Evolutionary conservation across 2,329 filamentous ascomycete species (phyloP), one percentile per base, ranked within the genome.

Genomic region (Alternaria ethzedia): DNA sequence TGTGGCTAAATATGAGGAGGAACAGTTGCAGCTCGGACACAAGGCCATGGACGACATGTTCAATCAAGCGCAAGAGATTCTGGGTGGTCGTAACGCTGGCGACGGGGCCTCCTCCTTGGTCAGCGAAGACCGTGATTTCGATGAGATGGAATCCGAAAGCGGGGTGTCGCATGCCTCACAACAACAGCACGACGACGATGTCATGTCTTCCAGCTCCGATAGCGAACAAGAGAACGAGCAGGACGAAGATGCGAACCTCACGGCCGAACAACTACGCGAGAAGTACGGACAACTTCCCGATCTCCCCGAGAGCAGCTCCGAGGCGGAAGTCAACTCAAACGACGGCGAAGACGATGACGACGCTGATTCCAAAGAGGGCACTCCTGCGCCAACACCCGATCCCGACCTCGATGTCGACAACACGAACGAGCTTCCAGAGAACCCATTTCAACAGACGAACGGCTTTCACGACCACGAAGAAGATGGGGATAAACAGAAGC

Each of bases 41-140:
- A 89, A 88, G 74, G 92, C 89, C 52, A 85, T 91, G 73, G 92
- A 90, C 71, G 89, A 90, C 81, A 91, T 89, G 71, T 90, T 92
- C 71, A 91, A 90, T 65, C 85, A 90, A 60, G 92, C 90, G 0
- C 90, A 91, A 65, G 47, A 78, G 61, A 79, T 78, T 44, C 66
- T 79, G 4, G 78, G 60, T 4, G 56, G 75, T 7, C 73, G 77
- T 8, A 75, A 75, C 15, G 69, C 68, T 32, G 69, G 74, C 8
- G 79, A 78, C 52, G 77, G 75, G 2, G 82, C 78, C 11, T 75
- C 77, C 12, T 78, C 79, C 12, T 73, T 78, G 21, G 70, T 81
- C 21, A 80, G 78, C 67, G 75, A 82, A 73, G 78, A 81, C 36
- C 74, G 73, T 17, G 79, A 78, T n/a, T 74, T 74, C 15, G 77